Evolutionary conservation across 1,139 yeast species (phyloP).

Genomic region (Geotrichum aggregatum): DNA sequence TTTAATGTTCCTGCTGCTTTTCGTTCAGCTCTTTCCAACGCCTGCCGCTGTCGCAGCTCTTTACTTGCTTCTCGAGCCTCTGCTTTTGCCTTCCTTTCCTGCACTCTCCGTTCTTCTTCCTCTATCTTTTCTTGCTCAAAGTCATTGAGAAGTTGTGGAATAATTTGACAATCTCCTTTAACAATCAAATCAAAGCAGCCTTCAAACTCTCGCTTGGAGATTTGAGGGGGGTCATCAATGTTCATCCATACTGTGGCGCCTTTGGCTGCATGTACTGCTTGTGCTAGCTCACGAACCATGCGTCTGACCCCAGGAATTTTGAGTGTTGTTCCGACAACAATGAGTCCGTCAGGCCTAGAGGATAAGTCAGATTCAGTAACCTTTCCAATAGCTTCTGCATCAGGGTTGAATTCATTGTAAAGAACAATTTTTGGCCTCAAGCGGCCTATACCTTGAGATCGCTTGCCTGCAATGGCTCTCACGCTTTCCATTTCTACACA

Average conservation of each 20-base stretch:
- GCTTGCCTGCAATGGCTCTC: constrained; percentile 57
- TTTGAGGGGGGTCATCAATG: constrained; percentile 46
- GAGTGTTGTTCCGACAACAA: constrained; percentile 81
- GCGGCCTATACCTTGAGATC: constrained; percentile 71
- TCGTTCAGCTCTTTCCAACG: constrained; percentile 15
- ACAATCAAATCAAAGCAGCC: constrained; percentile 53
- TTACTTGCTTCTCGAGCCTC: constrained; percentile 10
- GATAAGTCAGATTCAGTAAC: constrained; percentile 65
- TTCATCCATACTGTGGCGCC: constrained; percentile 59
- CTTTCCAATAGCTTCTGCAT: constrained; percentile 73
- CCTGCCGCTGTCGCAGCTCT: constrained; percentile 19
- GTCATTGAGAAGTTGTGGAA: constrained; percentile 40
- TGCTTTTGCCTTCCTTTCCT: constrained; percentile 19
- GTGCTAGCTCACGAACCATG: constrained; percentile 65
- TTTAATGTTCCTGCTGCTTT: neutral
- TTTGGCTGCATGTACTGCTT: constrained; percentile 55
- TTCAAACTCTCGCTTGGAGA: constrained; percentile 46
- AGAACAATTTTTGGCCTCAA: constrained; percentile 78
- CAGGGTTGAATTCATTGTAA: constrained; percentile 85
- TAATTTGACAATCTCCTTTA: constrained; percentile 56
- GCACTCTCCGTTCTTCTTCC: constrained; percentile 19
- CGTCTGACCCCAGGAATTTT: constrained; percentile 83
- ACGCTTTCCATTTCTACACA: constrained; percentile 52
- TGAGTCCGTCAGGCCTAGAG: constrained; percentile 65
- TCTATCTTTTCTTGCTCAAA: constrained; percentile 32